Percentiles rank a stretch among this genome's conserved stretches.
These are phyloP conservation scores for Biscutella laevigata DNA, from an alignment of 441 rosid species.

Conservation along the genomic window DNA sequence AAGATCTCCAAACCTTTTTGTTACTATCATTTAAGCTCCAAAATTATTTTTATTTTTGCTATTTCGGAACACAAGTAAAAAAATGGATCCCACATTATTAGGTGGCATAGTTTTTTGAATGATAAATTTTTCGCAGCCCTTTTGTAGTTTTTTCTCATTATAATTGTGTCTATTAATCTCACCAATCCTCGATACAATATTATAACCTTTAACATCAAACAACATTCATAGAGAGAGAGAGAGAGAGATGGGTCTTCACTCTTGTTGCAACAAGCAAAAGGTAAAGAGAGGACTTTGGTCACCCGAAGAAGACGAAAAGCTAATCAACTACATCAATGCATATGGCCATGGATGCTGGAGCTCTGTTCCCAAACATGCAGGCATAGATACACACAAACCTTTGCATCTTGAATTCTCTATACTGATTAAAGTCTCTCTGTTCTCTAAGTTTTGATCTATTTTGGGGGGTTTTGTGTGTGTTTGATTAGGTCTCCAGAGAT, in stretches of 20 bases:
- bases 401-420: conserved; percentile 7
- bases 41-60: not conserved
- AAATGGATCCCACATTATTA: conserved; percentile 10
- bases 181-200: not conserved
- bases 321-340: conserved; percentile 74
- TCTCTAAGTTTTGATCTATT: not conserved
- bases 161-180: conserved; percentile 14
- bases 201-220: conserved; percentile 24
- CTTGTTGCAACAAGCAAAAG: conserved; percentile 97
- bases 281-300: too few relatives aligned
- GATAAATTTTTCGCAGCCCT: conserved; percentile 1
- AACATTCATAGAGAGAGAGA: conserved; percentile 23
- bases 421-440: not conserved
- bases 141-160: conserved; percentile 9
- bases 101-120: conserved; percentile 13
- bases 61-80: not conserved
- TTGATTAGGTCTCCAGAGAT: conserved; percentile 68
- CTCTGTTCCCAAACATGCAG: conserved; percentile 95
- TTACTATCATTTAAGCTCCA: too few relatives aligned
- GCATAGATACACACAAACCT: conserved; percentile 14
- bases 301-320: too few relatives aligned
- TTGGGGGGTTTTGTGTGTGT: not conserved
- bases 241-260: conserved; percentile 81
- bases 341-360: conserved; percentile 99
- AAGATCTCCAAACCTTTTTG: too few relatives aligned